These are phyloP conservation scores for Senna siamea DNA, from an alignment of 306 rosid genomes.

Conservation along the genomic window DNA sequence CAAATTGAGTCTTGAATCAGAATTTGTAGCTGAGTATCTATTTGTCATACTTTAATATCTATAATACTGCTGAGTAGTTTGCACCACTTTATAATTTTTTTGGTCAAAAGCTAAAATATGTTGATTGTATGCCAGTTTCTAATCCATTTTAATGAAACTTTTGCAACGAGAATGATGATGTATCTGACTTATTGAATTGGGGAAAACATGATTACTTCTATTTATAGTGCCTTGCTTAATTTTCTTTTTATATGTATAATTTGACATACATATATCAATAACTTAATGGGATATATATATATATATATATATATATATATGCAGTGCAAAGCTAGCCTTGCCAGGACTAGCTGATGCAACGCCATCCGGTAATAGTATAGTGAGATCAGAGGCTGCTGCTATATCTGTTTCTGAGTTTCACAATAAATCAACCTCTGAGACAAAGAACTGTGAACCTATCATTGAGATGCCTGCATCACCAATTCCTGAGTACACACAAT, in stretches of 20 bases:
- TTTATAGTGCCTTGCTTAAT: too few relatives aligned
- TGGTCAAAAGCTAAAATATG: background rate
- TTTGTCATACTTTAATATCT: too few relatives aligned
- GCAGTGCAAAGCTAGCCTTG: constrained; percentile 49
- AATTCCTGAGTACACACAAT: background rate
- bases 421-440: background rate
- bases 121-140: constrained; percentile 17
- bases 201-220: constrained; percentile 34
- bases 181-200: constrained; percentile 35
- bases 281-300: too few relatives aligned
- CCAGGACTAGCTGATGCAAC: constrained; percentile 40
- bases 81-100: too few relatives aligned
- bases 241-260: background rate
- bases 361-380: background rate
- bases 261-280: background rate
- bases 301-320: background rate
- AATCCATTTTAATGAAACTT: constrained; percentile 25
- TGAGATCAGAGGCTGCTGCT: background rate
- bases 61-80: background rate
- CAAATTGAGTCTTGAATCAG: background rate
- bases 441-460: constrained; percentile 49
- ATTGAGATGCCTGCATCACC: constrained; percentile 62
- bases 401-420: background rate
- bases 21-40: background rate
- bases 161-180: constrained; percentile 48